Conservation (phyloP, 768 basidiomycete species). For the Pleurotus sapidus region DNA sequence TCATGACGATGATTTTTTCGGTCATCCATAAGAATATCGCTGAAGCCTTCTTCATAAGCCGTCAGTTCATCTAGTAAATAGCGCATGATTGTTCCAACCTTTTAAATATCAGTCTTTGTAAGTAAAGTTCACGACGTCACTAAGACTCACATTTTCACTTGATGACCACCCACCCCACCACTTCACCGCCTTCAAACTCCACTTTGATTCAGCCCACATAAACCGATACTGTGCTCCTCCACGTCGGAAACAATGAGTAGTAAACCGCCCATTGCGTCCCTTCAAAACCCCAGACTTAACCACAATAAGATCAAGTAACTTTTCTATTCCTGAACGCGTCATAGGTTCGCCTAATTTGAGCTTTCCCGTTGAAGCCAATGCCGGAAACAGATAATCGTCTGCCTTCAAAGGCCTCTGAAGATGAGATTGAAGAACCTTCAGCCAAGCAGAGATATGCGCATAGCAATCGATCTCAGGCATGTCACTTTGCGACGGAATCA, state of each 20-base stretch:
- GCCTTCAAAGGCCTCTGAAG: slow-evolving; percentile 10
- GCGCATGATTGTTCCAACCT: slow-evolving; percentile 22
- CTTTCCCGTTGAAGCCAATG: slow-evolving; percentile 16
- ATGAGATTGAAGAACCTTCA: slow-evolving; percentile 7
- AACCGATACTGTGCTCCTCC: slow-evolving; percentile 26
- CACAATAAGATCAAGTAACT: slow-evolving; percentile 16
- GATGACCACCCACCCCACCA: slow-evolving; percentile 28
- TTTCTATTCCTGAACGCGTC: slow-evolving; percentile 19
- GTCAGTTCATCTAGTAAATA: slow-evolving; percentile 25
- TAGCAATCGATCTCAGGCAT: slow-evolving; percentile 19
- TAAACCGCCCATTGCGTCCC: slow-evolving; percentile 15
- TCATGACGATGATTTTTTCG: slow-evolving; percentile 15
- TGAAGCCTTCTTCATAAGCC: slow-evolving; percentile 25
- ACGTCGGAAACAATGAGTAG: slow-evolving; percentile 23
- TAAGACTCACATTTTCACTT: slow-evolving; percentile 14
- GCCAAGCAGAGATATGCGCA: slow-evolving; percentile 12
- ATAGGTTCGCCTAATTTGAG: slow-evolving; percentile 20
- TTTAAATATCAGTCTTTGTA: background rate
- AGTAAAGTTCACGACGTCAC: background rate
- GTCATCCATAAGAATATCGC: slow-evolving; percentile 18
- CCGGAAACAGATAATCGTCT: slow-evolving; percentile 19
- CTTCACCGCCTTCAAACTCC: slow-evolving; percentile 23
- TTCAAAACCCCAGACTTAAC: slow-evolving; percentile 14
- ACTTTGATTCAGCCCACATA: slow-evolving; percentile 22
- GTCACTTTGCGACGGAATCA: slow-evolving; percentile 7